A percentile compares a stretch with the other conserved stretches of the same genome.
phyloP scores from a whole-genome alignment of 202 grass and related monocot genomes.

The Cymbopogon flexuosus region DNA sequence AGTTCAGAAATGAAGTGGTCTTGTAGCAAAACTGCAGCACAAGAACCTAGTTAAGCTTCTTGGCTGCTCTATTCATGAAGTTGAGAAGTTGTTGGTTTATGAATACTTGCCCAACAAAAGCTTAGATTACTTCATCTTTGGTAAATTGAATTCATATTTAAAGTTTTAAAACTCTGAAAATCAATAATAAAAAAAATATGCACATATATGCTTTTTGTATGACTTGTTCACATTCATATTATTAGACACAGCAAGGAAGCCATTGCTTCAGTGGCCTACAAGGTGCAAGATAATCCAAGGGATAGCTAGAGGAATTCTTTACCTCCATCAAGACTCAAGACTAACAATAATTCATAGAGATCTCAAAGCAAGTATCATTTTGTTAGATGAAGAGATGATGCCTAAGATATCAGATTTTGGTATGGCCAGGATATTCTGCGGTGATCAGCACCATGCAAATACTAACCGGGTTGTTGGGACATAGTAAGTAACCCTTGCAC shows the following conservation, averaged over 20 bases:
- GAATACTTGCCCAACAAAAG: constrained; percentile 51
- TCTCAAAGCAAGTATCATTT: constrained; percentile 52
- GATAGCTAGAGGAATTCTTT: constrained; percentile 30
- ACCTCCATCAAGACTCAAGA: constrained; percentile 45
- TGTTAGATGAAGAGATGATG: constrained; percentile 46
- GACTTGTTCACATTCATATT: too few relatives aligned
- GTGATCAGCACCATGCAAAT: constrained; percentile 20
- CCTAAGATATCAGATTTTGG: constrained; percentile 65
- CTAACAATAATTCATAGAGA: constrained; percentile 43
- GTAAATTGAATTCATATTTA: too few relatives aligned
- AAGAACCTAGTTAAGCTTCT: constrained; percentile 49
- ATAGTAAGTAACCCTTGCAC: constrained; percentile 37
- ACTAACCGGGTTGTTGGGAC: constrained; percentile 49
- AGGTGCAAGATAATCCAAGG: too few relatives aligned
- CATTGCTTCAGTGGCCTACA: too few relatives aligned
- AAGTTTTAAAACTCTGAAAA: too few relatives aligned
- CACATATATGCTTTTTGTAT: too few relatives aligned
- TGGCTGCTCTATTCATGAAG: constrained; percentile 33
- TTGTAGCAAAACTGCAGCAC: constrained; percentile 47
- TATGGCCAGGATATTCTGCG: constrained; percentile 45
- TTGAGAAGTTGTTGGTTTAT: constrained; percentile 37
- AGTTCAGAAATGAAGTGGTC: constrained; percentile 43
- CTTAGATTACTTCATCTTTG: constrained; percentile 38
- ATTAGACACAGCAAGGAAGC: too few relatives aligned
- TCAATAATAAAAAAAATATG: too few relatives aligned